phyloP scores from a whole-genome alignment of 257 asterid species.

The Pogostemon cablin region DNA sequence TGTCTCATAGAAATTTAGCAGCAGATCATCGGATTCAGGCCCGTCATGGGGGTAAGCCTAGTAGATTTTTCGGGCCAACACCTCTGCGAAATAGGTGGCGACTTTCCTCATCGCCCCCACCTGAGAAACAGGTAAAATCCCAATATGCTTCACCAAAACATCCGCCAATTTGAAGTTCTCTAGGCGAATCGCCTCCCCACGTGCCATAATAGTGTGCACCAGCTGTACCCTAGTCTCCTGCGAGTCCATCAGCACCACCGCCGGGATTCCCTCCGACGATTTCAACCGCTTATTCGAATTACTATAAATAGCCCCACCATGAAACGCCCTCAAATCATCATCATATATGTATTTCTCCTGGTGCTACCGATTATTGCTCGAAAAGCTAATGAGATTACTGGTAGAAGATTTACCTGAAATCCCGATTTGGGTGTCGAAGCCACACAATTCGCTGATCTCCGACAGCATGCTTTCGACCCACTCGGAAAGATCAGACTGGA shows the following conservation, averaged over 20 bases:
- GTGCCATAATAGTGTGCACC: conserved; percentile 78
- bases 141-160: conserved; percentile 68
- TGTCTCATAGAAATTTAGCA: conserved; percentile 82
- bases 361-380: conserved; percentile 1
- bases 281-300: conserved; percentile 50
- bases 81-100: conserved; percentile 74
- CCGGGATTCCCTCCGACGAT: conserved; percentile 1
- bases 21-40: conserved; percentile 54
- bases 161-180: conserved; percentile 61
- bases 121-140: conserved; percentile 68
- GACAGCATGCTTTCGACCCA: conserved; percentile 73
- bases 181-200: conserved; percentile 74
- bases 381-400: conserved; percentile 27
- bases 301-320: conserved; percentile 62
- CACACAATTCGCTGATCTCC: conserved; percentile 40
- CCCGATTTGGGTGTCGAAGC: conserved; percentile 29
- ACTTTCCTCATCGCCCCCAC: conserved; percentile 83
- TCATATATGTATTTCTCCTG: conserved; percentile 41
- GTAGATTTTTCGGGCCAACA: conserved; percentile 68
- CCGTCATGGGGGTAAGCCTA: conserved; percentile 64
- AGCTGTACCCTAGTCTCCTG: conserved; percentile 79
- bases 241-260: conserved; percentile 66
- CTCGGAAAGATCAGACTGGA: conserved; percentile 74
- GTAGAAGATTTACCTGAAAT: conserved; percentile 37
- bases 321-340: conserved; percentile 78